phyloP scores from a whole-genome alignment of 73 alveolate species.

The Paramecium bursaria region DNA sequence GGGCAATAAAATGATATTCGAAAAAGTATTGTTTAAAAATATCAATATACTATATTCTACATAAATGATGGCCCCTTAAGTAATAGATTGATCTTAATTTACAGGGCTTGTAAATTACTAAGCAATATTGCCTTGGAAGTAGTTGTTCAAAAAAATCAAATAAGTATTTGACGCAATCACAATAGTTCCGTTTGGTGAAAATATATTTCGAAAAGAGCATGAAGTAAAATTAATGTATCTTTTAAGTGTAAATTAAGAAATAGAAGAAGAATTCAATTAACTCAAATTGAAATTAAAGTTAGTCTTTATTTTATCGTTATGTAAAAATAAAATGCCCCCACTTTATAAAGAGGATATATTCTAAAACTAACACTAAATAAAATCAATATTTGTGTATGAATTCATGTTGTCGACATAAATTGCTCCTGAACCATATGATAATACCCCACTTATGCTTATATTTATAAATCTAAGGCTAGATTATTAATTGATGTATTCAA shows the following conservation, averaged over 20 bases:
- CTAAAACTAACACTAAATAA: background rate
- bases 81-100: background rate
- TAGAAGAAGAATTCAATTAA: background rate
- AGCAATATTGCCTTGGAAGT: background rate
- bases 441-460: background rate
- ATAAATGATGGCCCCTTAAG: constrained; percentile 17
- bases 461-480: background rate
- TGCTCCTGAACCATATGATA: constrained; percentile 37
- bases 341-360: background rate
- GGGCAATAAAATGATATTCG: background rate
- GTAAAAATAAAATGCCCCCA: constrained; percentile 27
- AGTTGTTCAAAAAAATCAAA: background rate
- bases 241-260: background rate
- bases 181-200: constrained; percentile 4
- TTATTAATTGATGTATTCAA: background rate
- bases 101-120: background rate
- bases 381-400: background rate
- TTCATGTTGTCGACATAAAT: constrained; percentile 2
- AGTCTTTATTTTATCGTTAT: background rate
- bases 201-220: background rate
- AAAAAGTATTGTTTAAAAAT: background rate
- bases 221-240: background rate
- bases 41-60: constrained; percentile 14
- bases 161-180: background rate
- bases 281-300: background rate